These are phyloP conservation scores for Russula brevipes DNA, from an alignment of 768 basidiomycete species.

Conservation along the genomic window DNA sequence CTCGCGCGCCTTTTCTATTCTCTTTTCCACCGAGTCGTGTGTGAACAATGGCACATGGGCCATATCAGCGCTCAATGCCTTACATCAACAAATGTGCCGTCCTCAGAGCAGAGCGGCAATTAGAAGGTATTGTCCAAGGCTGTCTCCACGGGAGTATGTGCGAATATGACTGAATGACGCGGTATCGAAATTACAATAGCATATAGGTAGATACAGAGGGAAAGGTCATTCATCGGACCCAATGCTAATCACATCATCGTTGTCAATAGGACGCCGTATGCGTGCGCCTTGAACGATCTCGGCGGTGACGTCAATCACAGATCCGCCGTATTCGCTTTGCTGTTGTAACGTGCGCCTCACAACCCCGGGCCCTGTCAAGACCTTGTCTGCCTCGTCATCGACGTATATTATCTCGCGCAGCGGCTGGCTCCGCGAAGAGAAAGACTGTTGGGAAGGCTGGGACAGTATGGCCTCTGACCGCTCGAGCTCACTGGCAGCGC, in stretches of 20 bases:
- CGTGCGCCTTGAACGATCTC: constrained; percentile 25
- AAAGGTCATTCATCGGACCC: constrained; percentile 14
- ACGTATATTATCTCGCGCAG: constrained; percentile 39
- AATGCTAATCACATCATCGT: constrained; percentile 21
- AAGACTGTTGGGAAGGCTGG: constrained; percentile 13
- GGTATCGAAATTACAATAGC: neutral
- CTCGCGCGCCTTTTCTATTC: neutral
- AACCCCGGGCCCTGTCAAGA: constrained; percentile 46
- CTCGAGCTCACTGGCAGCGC: constrained; percentile 35
- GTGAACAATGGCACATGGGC: neutral
- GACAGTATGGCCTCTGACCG: constrained; percentile 25
- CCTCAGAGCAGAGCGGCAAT: neutral
- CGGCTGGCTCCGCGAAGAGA: constrained; percentile 12
- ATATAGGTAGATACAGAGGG: neutral
- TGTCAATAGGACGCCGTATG: neutral
- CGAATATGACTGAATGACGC: neutral
- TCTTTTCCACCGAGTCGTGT: neutral
- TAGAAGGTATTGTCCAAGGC: too few species aligned
- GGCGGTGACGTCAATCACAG: constrained; percentile 55
- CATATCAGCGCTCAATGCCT: neutral
- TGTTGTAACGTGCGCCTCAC: constrained; percentile 40
- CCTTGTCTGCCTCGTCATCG: constrained; percentile 50
- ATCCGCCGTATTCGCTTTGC: constrained; percentile 19
- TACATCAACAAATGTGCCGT: neutral
- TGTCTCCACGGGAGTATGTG: neutral